Evolutionary conservation across 495 filamentous ascomycete genomes (phyloP).

Genomic region (Melanomma pulvis-pyrius): DNA sequence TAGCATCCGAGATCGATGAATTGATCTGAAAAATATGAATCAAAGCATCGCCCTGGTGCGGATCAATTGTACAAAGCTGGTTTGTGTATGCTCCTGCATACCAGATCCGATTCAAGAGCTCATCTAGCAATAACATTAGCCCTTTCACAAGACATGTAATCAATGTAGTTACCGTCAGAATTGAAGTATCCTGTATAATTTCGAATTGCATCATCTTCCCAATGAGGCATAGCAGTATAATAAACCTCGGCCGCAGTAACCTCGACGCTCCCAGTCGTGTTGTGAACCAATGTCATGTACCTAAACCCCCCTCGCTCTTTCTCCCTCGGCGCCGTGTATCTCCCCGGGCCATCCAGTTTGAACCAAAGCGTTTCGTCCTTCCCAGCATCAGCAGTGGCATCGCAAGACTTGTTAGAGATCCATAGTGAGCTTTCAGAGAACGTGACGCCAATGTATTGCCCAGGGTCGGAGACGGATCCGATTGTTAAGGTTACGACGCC

Average conservation of each 20-base stretch:
- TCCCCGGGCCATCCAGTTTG: conserved; percentile 39
- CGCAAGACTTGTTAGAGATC: conserved; percentile 48
- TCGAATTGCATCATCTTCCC: conserved; percentile 26
- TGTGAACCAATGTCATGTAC: conserved; percentile 47
- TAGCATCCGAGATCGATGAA: conserved; percentile 27
- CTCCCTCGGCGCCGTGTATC: conserved; percentile 43
- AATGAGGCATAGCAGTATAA: conserved; percentile 39
- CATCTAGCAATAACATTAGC: conserved; percentile 42
- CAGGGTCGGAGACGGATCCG: conserved; percentile 31
- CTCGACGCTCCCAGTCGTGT: conserved; percentile 35
- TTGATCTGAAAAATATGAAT: conserved; percentile 40
- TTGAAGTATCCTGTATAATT: conserved; percentile 56
- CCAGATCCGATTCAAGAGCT: conserved; percentile 60
- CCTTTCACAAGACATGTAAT: neutral
- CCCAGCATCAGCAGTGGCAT: conserved; percentile 50
- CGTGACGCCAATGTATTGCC: conserved; percentile 50
- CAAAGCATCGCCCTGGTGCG: conserved; percentile 52
- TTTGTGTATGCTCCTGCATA: conserved; percentile 67
- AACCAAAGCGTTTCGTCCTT: conserved; percentile 51
- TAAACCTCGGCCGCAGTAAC: conserved; percentile 35
- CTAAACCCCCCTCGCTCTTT: conserved; percentile 51
- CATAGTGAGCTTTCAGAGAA: conserved; percentile 52
- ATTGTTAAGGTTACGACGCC: conserved; percentile 49
- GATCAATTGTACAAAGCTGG: conserved; percentile 60
- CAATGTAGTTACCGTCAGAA: conserved; percentile 39